A percentile compares a stretch with the other conserved stretches of the same genome.
These are phyloP conservation scores for Drechslerella dactyloides DNA, from an alignment of 2,329 filamentous ascomycete genomes.

Conservation along the genomic window DNA sequence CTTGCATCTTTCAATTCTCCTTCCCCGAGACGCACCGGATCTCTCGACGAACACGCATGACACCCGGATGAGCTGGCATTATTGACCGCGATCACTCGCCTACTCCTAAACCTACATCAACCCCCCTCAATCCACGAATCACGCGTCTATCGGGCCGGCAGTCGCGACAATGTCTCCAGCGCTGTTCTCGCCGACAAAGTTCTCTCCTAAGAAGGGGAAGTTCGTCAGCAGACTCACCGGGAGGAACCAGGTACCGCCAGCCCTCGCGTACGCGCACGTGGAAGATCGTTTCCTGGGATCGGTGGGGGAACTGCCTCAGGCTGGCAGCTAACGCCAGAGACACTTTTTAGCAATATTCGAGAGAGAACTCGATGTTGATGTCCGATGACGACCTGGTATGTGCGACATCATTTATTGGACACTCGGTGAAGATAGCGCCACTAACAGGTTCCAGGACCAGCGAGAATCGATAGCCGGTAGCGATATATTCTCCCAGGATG, in stretches of 20 bases:
- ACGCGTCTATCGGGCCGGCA: conserved; percentile 39
- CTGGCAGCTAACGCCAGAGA: conserved; percentile 13
- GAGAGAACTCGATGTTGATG: conserved; percentile 46
- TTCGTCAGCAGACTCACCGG: conserved; percentile 9
- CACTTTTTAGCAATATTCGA: conserved; percentile 28
- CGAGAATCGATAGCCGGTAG: conserved; percentile 40
- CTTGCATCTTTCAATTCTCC: neutral
- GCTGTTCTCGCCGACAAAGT: conserved; percentile 41
- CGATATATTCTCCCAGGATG: conserved; percentile 38
- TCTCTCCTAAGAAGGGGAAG: conserved; percentile 26
- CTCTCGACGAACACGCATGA: conserved; percentile 2
- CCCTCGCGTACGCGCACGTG: neutral
- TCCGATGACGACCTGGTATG: conserved; percentile 47
- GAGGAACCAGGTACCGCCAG: conserved; percentile 20
- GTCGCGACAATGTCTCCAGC: conserved; percentile 39
- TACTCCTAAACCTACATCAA: conserved; percentile 27
- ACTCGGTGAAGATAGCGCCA: neutral
- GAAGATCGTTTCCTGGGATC: neutral
- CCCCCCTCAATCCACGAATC: conserved; percentile 25
- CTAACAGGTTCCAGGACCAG: conserved; percentile 23
- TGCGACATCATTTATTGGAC: neutral
- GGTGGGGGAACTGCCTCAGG: neutral
- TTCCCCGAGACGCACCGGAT: neutral
- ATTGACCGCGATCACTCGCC: conserved; percentile 18
- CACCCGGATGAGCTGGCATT: neutral